Evolutionary conservation across 2,329 filamentous ascomycete genomes (phyloP).

Genomic region (Pseudocercospora musae): DNA sequence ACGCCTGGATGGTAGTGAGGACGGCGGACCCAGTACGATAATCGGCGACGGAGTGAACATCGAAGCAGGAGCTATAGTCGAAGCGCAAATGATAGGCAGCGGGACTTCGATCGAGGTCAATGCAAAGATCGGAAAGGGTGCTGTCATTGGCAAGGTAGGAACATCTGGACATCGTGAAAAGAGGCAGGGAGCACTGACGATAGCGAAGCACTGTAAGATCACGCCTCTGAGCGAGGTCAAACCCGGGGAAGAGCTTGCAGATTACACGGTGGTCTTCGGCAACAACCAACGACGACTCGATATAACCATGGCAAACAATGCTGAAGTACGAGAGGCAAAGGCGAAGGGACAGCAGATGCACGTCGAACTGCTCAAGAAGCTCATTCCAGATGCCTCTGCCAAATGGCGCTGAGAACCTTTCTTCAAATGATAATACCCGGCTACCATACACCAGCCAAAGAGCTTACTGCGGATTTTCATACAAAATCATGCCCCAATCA

Average conservation of each 20-base stretch:
- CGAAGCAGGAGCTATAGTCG: conserved; percentile 44
- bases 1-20: conserved; percentile 16
- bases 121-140: conserved; percentile 36
- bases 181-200: conserved; percentile 3
- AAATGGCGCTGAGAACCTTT: conserved; percentile 32
- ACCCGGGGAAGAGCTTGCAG: conserved; percentile 39
- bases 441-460: background rate
- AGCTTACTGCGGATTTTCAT: background rate
- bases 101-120: conserved; percentile 32
- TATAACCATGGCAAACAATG: conserved; percentile 34
- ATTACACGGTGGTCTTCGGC: conserved; percentile 47
- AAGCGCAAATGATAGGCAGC: conserved; percentile 31
- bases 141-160: conserved; percentile 44
- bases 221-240: conserved; percentile 37
- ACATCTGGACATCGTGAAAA: background rate
- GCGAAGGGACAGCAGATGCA: conserved; percentile 34
- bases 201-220: conserved; percentile 44
- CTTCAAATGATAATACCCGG: background rate
- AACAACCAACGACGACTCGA: conserved; percentile 39
- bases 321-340: conserved; percentile 32
- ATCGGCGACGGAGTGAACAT: conserved; percentile 44
- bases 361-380: conserved; percentile 31
- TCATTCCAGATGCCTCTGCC: conserved; percentile 35
- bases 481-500: conserved; percentile 19
- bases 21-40: conserved; percentile 34